These are phyloP conservation scores for Pyricularia grisea DNA, from an alignment of 2,329 filamentous ascomycete species.

Conservation along the genomic window DNA sequence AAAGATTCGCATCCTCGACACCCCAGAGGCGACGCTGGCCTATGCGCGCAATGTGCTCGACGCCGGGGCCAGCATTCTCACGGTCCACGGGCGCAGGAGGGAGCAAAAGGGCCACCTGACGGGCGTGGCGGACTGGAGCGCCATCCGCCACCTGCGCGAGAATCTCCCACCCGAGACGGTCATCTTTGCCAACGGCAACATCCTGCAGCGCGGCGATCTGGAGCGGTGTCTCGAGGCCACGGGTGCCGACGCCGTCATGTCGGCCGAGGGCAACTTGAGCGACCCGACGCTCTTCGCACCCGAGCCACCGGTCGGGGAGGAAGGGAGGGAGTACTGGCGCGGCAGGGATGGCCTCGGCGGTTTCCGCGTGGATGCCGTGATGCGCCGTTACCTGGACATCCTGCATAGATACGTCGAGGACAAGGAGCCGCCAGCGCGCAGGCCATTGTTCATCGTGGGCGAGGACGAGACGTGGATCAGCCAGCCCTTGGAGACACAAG, in stretches of 20 bases:
- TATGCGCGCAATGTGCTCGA: constrained; percentile 82
- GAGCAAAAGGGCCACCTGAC: constrained; percentile 97
- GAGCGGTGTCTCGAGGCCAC: constrained; percentile 70
- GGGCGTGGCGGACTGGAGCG: constrained; percentile 84
- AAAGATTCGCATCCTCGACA: constrained; percentile 87
- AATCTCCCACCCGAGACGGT: constrained; percentile 80
- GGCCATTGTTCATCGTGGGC: constrained; percentile 64
- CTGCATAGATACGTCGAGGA: constrained; percentile 70
- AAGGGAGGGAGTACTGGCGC: constrained; percentile 77
- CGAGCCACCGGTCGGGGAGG: constrained; percentile 49
- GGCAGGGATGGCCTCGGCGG: constrained; percentile 66
- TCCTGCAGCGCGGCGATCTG: constrained; percentile 72
- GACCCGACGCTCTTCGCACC: constrained; percentile 79
- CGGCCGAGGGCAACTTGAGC: constrained; percentile 87
- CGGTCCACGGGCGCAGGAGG: constrained; percentile 78
- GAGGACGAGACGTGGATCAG: constrained; percentile 39
- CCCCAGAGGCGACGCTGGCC: constrained; percentile 72
- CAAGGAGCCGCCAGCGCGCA: constrained; percentile 52
- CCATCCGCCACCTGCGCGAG: constrained; percentile 73
- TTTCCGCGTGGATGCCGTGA: constrained; percentile 79
- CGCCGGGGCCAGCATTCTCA: constrained; percentile 86
- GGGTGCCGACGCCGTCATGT: constrained; percentile 90
- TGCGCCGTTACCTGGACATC: constrained; percentile 84
- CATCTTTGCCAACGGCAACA: constrained; percentile 94
- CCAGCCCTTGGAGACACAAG: background rate